A percentile compares a stretch with the other conserved stretches of the same genome.
Conservation (phyloP, 805 yeast species). For the baker's yeast (Saccharomyces cerevisiae) region DNA sequence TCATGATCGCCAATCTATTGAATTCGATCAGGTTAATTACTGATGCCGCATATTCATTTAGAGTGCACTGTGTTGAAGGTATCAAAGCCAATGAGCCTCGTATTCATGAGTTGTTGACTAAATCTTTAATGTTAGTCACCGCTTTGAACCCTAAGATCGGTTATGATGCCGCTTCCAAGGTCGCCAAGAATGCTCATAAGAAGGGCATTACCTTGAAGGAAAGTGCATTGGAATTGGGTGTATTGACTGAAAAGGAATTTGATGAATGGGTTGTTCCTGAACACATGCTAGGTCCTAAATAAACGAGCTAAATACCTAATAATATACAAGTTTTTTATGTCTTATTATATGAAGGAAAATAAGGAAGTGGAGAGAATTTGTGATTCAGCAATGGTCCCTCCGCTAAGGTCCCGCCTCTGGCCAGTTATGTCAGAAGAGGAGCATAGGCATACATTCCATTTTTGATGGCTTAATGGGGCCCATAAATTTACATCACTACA, state of each 20-base stretch:
- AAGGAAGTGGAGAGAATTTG: background rate
- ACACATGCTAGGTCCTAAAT: constrained; percentile 85
- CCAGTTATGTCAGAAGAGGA: too few relatives aligned
- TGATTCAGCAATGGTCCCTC: too few relatives aligned
- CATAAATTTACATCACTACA: too few relatives aligned
- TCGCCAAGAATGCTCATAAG: constrained; percentile 97
- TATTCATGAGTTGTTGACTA: constrained; percentile 80
- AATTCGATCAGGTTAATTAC: constrained; percentile 81
- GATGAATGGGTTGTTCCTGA: constrained; percentile 97
- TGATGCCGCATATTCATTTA: constrained; percentile 85
- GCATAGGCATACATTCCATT: too few relatives aligned
- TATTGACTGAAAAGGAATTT: constrained; percentile 75
- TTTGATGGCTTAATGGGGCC: too few relatives aligned
- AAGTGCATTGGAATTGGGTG: constrained; percentile 87
- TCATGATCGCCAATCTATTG: constrained; percentile 83
- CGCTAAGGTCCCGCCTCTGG: background rate
- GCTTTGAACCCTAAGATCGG: constrained; percentile 98
- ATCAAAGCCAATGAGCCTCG: constrained; percentile 81
- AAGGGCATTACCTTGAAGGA: constrained; percentile 93
- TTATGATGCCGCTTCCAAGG: constrained; percentile 93
- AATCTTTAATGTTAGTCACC: constrained; percentile 95
- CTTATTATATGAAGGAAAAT: background rate
- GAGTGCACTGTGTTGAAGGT: constrained; percentile 91
- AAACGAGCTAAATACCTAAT: background rate
- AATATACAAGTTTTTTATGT: background rate